phyloP scores from a whole-genome alignment of 768 basidiomycete species.

The Fibroporia radiculosa region DNA sequence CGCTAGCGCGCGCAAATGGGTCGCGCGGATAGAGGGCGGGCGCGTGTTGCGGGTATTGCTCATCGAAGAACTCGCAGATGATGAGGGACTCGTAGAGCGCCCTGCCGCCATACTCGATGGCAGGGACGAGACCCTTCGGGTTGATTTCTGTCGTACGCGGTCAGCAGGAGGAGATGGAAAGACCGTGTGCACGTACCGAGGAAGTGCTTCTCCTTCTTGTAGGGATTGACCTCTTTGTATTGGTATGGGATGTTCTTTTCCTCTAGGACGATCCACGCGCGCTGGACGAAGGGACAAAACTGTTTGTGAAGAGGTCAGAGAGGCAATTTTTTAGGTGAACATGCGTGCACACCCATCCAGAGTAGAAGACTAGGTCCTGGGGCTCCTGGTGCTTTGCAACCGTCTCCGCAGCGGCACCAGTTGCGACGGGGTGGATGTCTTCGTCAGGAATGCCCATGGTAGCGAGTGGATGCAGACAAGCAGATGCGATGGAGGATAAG shows the following conservation, averaged over 20 bases:
- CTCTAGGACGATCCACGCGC: constrained; percentile 61
- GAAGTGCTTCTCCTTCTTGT: constrained; percentile 57
- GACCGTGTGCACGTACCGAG: constrained; percentile 29
- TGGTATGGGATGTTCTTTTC: constrained; percentile 62
- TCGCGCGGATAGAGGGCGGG: constrained; percentile 46
- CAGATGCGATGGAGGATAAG: too few relatives aligned
- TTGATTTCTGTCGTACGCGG: constrained; percentile 39
- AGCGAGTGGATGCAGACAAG: neutral
- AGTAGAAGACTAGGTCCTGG: constrained; percentile 51
- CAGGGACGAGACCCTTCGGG: constrained; percentile 64
- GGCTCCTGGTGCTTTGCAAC: constrained; percentile 45
- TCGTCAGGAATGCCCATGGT: constrained; percentile 27
- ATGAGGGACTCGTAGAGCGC: constrained; percentile 61
- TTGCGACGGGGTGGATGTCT: constrained; percentile 51
- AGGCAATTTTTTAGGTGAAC: neutral
- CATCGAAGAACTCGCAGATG: constrained; percentile 61
- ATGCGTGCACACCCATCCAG: constrained; percentile 42
- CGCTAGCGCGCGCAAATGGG: constrained; percentile 41
- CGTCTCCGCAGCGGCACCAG: constrained; percentile 42
- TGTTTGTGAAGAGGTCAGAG: constrained; percentile 1
- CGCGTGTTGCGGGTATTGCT: constrained; percentile 38
- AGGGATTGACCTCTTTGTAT: constrained; percentile 61
- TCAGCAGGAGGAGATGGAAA: neutral
- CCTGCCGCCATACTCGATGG: constrained; percentile 40
- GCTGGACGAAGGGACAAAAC: constrained; percentile 56